Percentiles rank a stretch among this genome's conserved stretches.
These are phyloP conservation scores for Boletus vinaceobasis DNA, from an alignment of 768 basidiomycete species.

Conservation along the genomic window DNA sequence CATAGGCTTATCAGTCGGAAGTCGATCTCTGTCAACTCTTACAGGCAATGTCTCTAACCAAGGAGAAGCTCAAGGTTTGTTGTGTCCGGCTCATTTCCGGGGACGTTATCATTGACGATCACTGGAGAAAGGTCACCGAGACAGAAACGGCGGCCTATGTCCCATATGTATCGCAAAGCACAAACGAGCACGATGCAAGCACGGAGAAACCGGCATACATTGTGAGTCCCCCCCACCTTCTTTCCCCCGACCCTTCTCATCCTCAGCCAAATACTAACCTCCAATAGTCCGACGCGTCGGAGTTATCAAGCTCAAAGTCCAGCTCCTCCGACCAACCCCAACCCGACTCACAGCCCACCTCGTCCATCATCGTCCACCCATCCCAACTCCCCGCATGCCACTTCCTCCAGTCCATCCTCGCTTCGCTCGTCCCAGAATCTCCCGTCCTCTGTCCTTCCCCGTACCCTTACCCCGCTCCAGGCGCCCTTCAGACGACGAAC, in stretches of 20 bases:
- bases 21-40: slow-evolving; percentile 54
- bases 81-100: not conserved
- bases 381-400: slow-evolving; percentile 48
- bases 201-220: slow-evolving; percentile 46
- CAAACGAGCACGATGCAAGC: slow-evolving; percentile 39
- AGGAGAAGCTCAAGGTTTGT: slow-evolving; percentile 32
- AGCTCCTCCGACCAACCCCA: slow-evolving; percentile 30
- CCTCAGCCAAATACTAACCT: not conserved
- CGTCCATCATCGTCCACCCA: slow-evolving; percentile 8
- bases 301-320: slow-evolving; percentile 43
- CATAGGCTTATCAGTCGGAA: slow-evolving; percentile 28
- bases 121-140: slow-evolving; percentile 34
- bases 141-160: slow-evolving; percentile 16
- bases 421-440: slow-evolving; percentile 46
- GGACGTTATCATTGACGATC: slow-evolving; percentile 15
- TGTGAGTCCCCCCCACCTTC: slow-evolving; percentile 26
- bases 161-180: slow-evolving; percentile 31
- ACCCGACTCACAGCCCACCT: slow-evolving; percentile 14
- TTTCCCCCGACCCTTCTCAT: not conserved
- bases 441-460: slow-evolving; percentile 33
- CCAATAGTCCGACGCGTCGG: slow-evolving; percentile 43
- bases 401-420: slow-evolving; percentile 57
- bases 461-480: slow-evolving; percentile 31
- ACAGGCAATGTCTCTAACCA: slow-evolving; percentile 47
- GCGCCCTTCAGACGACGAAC: slow-evolving; percentile 50